Conservation (phyloP, 257 asterid genomes). For the Osmanthus fragrans region DNA sequence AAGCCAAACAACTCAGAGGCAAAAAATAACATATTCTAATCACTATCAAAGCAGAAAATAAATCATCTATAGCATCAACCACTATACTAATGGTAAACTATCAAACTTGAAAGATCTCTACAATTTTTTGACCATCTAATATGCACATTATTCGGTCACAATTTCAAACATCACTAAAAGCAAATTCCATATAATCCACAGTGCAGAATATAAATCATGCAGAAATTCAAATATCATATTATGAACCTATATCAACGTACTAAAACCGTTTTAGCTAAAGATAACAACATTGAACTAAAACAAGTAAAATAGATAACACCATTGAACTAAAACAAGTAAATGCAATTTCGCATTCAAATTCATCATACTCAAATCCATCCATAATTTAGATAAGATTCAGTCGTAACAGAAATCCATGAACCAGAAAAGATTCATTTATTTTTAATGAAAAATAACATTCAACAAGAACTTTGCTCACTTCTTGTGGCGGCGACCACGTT, state of each 20-base stretch:
- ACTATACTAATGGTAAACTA: background rate
- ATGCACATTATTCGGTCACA: conserved; percentile 4
- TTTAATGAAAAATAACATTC: conserved; percentile 4
- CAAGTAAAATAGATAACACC: background rate
- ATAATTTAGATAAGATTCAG: background rate
- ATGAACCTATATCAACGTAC: background rate
- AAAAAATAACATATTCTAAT: background rate
- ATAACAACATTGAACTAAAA: background rate
- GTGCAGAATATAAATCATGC: background rate
- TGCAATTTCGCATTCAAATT: background rate
- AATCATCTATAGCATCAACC: conserved; percentile 1
- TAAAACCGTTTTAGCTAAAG: background rate
- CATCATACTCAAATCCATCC: background rate
- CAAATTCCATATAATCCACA: background rate
- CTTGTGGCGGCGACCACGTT: conserved; percentile 69
- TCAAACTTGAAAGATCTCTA: background rate
- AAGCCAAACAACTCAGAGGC: background rate
- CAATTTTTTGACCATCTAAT: background rate
- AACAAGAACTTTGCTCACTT: conserved; percentile 53
- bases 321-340: background rate
- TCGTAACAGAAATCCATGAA: background rate
- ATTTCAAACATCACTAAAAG: conserved; percentile 6
- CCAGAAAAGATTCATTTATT: background rate
- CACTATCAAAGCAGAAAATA: background rate
- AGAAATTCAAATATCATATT: conserved; percentile 4